Conservation (phyloP, 2,329 filamentous ascomycete genomes). For the Pezicula radicicola region DNA sequence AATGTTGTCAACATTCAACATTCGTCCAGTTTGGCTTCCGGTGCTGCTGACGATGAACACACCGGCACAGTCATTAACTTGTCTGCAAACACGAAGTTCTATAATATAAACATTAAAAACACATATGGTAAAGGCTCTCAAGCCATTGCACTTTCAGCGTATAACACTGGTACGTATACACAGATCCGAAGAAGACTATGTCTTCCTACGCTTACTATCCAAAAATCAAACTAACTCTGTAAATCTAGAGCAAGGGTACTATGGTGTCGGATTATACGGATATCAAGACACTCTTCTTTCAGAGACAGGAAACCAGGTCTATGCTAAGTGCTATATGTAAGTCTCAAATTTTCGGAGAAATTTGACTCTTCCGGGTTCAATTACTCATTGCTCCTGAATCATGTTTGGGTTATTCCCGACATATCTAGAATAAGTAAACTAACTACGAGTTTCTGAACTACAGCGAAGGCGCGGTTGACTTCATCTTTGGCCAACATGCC, state of each 20-base stretch:
- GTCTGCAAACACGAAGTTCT: constrained; percentile 48
- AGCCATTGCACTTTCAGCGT: constrained; percentile 50
- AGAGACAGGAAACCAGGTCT: constrained; percentile 51
- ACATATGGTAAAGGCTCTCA: constrained; percentile 46
- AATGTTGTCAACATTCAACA: constrained; percentile 48
- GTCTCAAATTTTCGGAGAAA: no score
- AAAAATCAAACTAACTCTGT: no score
- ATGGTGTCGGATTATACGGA: constrained; percentile 51
- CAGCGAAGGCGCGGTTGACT: constrained; percentile 51
- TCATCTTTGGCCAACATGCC: constrained; percentile 54
- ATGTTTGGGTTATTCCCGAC: no score
- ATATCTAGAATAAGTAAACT: no score
- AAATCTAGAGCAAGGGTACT: constrained; percentile 47
- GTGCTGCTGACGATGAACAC: constrained; percentile 38
- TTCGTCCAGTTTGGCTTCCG: constrained; percentile 36
- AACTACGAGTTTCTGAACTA: no score
- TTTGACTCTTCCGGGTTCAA: no score
- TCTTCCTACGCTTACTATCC: no score
- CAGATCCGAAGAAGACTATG: no score
- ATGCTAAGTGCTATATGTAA: constrained; percentile 49
- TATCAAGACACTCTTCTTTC: constrained; percentile 54
- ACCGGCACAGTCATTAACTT: constrained; percentile 26
- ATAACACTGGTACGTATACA: constrained; percentile 27
- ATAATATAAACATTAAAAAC: constrained; percentile 58
- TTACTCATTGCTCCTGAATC: no score